phyloP scores from a whole-genome alignment of 2,329 filamentous ascomycete species.

The Stenocarpella maydis region DNA sequence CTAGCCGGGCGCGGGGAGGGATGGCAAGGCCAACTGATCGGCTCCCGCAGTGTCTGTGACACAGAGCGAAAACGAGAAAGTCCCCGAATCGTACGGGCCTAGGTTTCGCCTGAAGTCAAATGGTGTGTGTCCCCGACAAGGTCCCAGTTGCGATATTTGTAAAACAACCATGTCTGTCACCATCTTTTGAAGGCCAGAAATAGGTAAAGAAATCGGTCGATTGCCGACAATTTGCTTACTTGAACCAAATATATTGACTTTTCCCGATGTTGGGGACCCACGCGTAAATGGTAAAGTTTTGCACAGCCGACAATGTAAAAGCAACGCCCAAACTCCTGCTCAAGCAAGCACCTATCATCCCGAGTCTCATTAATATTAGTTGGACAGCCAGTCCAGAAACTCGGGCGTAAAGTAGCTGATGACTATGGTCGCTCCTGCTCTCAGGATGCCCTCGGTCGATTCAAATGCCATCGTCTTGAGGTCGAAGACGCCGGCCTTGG shows the following conservation, averaged over 20 bases:
- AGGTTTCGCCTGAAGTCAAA: conserved; percentile 19
- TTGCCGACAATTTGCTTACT: not conserved
- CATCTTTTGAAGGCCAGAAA: not conserved
- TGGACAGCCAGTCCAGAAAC: conserved; percentile 72
- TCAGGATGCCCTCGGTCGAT: conserved; percentile 89
- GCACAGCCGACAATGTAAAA: not conserved
- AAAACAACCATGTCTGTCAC: conserved; percentile 3
- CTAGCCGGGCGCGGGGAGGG: not conserved
- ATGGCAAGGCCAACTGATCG: not conserved
- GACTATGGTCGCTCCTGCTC: conserved; percentile 92
- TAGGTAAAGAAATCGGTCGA: not conserved
- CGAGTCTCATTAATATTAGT: conserved; percentile 44
- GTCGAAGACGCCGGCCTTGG: conserved; percentile 96
- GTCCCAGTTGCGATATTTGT: conserved; percentile 14
- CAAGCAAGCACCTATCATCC: conserved; percentile 17
- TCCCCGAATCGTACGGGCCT: not conserved
- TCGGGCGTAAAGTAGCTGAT: conserved; percentile 94
- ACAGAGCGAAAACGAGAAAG: conserved; percentile 5
- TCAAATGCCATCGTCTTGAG: conserved; percentile 95
- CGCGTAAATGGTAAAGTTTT: conserved; percentile 24
- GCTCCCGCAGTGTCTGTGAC: not conserved
- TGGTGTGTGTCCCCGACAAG: conserved; percentile 10
- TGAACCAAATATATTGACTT: conserved; percentile 3
- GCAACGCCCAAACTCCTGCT: conserved; percentile 31
- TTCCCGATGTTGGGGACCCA: conserved; percentile 17